Evolutionary conservation across 2,329 filamentous ascomycete genomes (phyloP).

Genomic region (Penicillium sp.): DNA sequence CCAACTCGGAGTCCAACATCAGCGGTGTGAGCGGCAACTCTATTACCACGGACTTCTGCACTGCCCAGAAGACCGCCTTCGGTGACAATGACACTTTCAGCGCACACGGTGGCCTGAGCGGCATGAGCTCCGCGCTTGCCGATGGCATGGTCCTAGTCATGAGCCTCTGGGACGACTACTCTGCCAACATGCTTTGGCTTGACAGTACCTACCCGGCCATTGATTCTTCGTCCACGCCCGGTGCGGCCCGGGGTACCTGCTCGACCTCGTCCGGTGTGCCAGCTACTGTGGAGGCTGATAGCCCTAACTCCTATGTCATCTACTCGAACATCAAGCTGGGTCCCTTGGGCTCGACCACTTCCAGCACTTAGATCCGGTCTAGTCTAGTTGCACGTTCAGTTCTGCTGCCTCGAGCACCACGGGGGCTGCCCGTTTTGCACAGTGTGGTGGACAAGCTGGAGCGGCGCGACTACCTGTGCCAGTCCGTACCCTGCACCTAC

Average conservation of each 20-base stretch:
- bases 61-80: constrained; percentile 55
- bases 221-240: constrained; percentile 43
- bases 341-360: constrained; percentile 55
- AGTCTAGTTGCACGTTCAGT: constrained; percentile 12
- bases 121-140: constrained; percentile 55
- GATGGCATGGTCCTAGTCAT: constrained; percentile 64
- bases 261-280: constrained; percentile 53
- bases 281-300: constrained; percentile 47
- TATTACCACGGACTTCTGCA: constrained; percentile 59
- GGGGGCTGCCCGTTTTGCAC: constrained; percentile 24
- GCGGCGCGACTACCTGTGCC: constrained; percentile 34
- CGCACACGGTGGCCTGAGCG: constrained; percentile 54
- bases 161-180: constrained; percentile 62
- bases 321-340: constrained; percentile 62
- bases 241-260: constrained; percentile 57
- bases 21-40: constrained; percentile 51
- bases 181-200: constrained; percentile 64
- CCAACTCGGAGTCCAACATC: constrained; percentile 52
- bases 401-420: constrained; percentile 8
- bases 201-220: constrained; percentile 62
- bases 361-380: no score
- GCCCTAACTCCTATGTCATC: constrained; percentile 51
- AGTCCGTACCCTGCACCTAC: constrained; percentile 33
- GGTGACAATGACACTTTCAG: constrained; percentile 55
- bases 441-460: constrained; percentile 39